Evolutionary conservation across 2,329 filamentous ascomycete genomes (phyloP), one percentile per base, ranked within the genome.

Genomic region (Curvularia sp.): DNA sequence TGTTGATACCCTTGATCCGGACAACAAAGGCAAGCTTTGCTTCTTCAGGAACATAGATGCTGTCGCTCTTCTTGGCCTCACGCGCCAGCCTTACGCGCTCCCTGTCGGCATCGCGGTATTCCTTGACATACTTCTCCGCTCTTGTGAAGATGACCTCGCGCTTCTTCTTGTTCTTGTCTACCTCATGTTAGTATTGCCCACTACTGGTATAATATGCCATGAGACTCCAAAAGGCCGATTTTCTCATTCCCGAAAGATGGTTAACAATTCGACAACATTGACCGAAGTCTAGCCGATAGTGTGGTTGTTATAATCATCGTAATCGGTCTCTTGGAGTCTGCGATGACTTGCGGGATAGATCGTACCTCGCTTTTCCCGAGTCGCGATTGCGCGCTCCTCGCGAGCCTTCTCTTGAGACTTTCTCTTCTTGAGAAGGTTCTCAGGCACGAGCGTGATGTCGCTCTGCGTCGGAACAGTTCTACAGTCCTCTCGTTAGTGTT

Each of bases 1-100:
- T 99, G 92, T 98, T 98, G 93, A 99, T 98, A 96, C 89, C 95
- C 92, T 99, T 99, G 88, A 99, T 99, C 82, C 95, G 94, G 83
- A 98, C 85, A 76, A 99, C 89, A 82, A 99, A 99, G 85, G 94
- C 93, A 78, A 99, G 86, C 85, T 97, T 97, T 80, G 91, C 84
- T 88, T 99, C 93, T 68, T 92, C 93, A 68, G 92, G 89, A 73
- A 99, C 90, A 83, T 96, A 95, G 87, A 94, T 95, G 80, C 87
- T 91, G 81, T 94, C 94, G 78, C 92, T 89, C 82, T 92, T 86
- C 88, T 96, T 96, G 83, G 93, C 91, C 70, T 93, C 83, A 74
- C 95, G 94, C 77, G 86, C 80, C 66, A 99, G 90, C 77, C 95
- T 92, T 82, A 99, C 87, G 89, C 97, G 96, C 90, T 99, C 95